phyloP scores from a whole-genome alignment of 495 filamentous ascomycete genomes.

The Podospora appendiculata region DNA sequence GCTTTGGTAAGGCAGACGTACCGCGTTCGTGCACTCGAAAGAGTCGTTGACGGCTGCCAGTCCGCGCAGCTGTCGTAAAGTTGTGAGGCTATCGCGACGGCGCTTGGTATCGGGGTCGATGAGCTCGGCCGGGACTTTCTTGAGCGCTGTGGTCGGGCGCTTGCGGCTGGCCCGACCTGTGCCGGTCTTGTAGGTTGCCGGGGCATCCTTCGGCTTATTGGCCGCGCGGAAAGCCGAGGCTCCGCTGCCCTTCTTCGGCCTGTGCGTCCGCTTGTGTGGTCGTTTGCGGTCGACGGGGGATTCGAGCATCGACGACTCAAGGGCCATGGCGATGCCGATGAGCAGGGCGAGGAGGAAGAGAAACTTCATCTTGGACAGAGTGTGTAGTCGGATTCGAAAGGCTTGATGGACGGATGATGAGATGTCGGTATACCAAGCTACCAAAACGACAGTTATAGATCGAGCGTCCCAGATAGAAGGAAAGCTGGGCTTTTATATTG shows the following conservation, averaged over 20 bases:
- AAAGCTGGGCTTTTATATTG: conserved; percentile 10
- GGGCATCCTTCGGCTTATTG: conserved; percentile 9
- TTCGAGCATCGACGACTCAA: conserved; percentile 12
- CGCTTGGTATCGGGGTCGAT: conserved; percentile 5
- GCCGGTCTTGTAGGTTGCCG: conserved; percentile 15
- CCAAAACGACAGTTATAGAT: conserved; percentile 2
- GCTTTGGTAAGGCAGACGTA: conserved; percentile 9
- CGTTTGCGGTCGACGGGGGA: neutral
- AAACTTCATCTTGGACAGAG: conserved; percentile 27
- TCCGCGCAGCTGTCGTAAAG: conserved; percentile 9
- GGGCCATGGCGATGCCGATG: conserved; percentile 16
- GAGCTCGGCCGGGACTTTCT: conserved; percentile 15
- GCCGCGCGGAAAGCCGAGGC: conserved; percentile 4
- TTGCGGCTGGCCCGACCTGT: conserved; percentile 14
- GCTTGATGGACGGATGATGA: neutral
- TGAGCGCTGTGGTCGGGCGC: conserved; percentile 14
- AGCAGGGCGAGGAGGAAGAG: conserved; percentile 19
- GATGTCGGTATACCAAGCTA: neutral
- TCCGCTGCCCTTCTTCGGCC: conserved; percentile 7
- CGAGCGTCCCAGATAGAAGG: conserved; percentile 1
- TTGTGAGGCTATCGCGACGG: conserved; percentile 15
- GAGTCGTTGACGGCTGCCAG: conserved; percentile 20
- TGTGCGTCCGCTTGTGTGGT: conserved; percentile 9
- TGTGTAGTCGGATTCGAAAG: neutral
- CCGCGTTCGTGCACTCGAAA: conserved; percentile 30